phyloP scores from a whole-genome alignment of 225 moss, liverwort and hornwort genomes.

The Antitrichia curtipendula region DNA sequence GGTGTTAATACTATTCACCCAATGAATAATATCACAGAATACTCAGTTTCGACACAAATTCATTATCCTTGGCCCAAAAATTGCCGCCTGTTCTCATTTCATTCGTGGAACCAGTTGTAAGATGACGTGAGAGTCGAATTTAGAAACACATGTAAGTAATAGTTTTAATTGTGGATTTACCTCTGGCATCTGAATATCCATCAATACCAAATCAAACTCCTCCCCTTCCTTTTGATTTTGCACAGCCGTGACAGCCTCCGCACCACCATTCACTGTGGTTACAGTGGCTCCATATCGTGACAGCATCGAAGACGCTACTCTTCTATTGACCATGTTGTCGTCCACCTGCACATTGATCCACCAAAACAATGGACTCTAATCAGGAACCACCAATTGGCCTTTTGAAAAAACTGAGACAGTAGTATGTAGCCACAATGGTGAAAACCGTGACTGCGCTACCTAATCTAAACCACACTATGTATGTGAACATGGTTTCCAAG shows the following conservation, averaged over 20 bases:
- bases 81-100: background rate
- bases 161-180: background rate
- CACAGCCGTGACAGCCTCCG: constrained; percentile 47
- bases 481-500: too few species aligned
- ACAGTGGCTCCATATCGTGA: constrained; percentile 70
- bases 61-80: background rate
- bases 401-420: too few species aligned
- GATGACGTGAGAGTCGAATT: background rate
- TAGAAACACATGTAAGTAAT: background rate
- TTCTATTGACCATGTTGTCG: constrained; percentile 84
- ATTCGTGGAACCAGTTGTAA: background rate
- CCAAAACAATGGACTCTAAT: background rate
- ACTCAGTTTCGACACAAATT: background rate
- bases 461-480: background rate
- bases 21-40: background rate
- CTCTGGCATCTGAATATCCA: constrained; percentile 99
- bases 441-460: background rate
- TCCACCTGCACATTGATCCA: constrained; percentile 47
- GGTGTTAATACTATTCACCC: background rate
- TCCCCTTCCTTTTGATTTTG: constrained; percentile 29
- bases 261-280: constrained; percentile 43
- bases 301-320: constrained; percentile 69
- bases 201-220: constrained; percentile 64
- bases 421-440: too few species aligned
- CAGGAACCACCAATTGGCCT: background rate